phyloP scores from a whole-genome alignment of 306 rosid genomes.

The Canavalia ensiformis region DNA sequence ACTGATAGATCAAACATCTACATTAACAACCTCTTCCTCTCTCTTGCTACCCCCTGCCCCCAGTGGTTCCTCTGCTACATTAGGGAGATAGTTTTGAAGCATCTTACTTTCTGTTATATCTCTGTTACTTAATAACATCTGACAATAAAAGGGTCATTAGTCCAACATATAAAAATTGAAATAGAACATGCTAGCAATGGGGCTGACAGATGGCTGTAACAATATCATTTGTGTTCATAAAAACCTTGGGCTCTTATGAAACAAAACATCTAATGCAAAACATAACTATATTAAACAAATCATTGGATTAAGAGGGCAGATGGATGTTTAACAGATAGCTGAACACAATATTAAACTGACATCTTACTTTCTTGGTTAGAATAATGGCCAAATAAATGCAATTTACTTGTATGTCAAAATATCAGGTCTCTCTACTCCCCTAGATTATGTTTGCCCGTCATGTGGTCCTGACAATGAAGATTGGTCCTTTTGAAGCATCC shows the following conservation, averaged over 20 bases:
- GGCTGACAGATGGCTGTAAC: conserved; percentile 37
- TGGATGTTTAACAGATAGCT: conserved; percentile 32
- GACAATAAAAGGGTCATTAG: conserved; percentile 27
- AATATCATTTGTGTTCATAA: conserved; percentile 18
- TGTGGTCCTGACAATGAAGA: conserved; percentile 21
- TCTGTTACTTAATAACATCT: conserved; percentile 13
- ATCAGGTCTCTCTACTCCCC: background rate
- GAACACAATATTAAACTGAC: conserved; percentile 25
- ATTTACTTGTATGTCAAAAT: conserved; percentile 23
- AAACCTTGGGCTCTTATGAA: conserved; percentile 35
- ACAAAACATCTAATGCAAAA: conserved; percentile 30
- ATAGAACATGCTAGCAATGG: conserved; percentile 13
- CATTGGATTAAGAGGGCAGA: conserved; percentile 21
- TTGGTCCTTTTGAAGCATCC: conserved; percentile 24
- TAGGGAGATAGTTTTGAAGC: conserved; percentile 44
- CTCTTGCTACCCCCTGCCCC: conserved; percentile 17
- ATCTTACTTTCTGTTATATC: conserved; percentile 23
- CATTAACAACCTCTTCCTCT: conserved; percentile 34
- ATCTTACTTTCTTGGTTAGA: conserved; percentile 25
- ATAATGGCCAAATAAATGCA: conserved; percentile 10
- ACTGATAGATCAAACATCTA: conserved; percentile 40
- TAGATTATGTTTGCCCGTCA: conserved; percentile 7
- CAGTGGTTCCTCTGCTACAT: conserved; percentile 36
- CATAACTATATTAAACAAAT: background rate
- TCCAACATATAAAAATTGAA: conserved; percentile 36